These are phyloP conservation scores for Aspergillus texensis DNA, from an alignment of 2,329 filamentous ascomycete species.

Conservation along the genomic window DNA sequence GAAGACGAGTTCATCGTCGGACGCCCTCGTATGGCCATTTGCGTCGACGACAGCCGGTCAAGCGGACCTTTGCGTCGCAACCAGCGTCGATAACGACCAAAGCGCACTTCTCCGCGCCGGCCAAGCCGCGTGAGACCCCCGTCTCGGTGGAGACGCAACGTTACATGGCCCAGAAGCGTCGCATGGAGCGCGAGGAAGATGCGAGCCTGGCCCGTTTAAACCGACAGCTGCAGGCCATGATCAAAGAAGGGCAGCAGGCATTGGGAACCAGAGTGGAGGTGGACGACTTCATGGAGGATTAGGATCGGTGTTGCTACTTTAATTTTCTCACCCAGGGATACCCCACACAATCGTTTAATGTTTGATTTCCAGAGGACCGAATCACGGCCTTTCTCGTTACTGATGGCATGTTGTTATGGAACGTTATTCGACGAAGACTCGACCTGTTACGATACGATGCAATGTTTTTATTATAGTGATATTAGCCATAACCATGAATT, in stretches of 20 bases:
- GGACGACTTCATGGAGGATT: conserved; percentile 49
- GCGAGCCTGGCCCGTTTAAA: conserved; percentile 79
- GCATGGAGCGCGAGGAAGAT: conserved; percentile 77
- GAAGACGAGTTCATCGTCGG: background rate
- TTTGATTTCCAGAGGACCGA: background rate
- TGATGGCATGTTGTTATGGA: background rate
- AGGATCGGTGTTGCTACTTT: conserved; percentile 6
- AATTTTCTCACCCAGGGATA: conserved; percentile 2
- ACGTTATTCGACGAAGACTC: background rate
- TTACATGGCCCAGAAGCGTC: conserved; percentile 70
- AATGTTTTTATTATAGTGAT: conserved; percentile 5
- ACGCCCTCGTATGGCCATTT: conserved; percentile 21
- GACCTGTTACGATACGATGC: conserved; percentile 5
- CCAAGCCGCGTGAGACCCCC: conserved; percentile 34
- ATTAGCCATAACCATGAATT: conserved; percentile 4
- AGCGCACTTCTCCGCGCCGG: conserved; percentile 27
- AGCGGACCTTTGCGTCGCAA: conserved; percentile 24
- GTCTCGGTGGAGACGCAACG: conserved; percentile 66
- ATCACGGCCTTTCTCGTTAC: background rate
- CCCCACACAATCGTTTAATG: conserved; percentile 1
- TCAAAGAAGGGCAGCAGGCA: conserved; percentile 83
- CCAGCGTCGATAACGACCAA: conserved; percentile 28
- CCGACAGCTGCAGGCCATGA: conserved; percentile 78
- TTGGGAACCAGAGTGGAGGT: conserved; percentile 74
- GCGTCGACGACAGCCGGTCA: conserved; percentile 24